Conservation (phyloP, 2,329 filamentous ascomycete species). For the Apiospora rasikravindrae region DNA sequence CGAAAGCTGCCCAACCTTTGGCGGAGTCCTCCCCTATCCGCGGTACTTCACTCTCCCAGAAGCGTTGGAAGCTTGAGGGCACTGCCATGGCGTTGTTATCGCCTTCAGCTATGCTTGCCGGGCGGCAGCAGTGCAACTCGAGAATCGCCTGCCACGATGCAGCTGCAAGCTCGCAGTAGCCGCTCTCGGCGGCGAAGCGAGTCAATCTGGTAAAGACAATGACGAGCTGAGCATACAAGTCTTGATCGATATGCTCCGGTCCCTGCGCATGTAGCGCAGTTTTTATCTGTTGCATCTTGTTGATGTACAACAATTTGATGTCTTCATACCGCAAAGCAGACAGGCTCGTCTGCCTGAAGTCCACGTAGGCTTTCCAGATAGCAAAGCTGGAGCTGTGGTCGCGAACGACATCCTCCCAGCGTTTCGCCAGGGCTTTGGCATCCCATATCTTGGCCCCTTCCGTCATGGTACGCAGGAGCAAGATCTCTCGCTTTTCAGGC, state of each 20-base stretch:
- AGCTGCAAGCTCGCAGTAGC: conserved; percentile 77
- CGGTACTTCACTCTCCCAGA: conserved; percentile 86
- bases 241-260: conserved; percentile 17
- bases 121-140: conserved; percentile 70
- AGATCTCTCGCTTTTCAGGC: conserved; percentile 56
- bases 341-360: conserved; percentile 74
- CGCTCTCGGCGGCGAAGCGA: conserved; percentile 74
- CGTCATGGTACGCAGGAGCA: conserved; percentile 73
- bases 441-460: conserved; percentile 81
- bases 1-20: conserved; percentile 70
- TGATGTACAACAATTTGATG: conserved; percentile 63
- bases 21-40: conserved; percentile 78
- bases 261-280: neutral
- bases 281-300: conserved; percentile 56
- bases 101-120: conserved; percentile 29
- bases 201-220: conserved; percentile 80
- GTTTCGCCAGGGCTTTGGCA: conserved; percentile 59
- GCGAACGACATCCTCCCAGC: conserved; percentile 68
- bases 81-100: conserved; percentile 28
- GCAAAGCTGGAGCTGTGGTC: conserved; percentile 61
- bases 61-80: conserved; percentile 63
- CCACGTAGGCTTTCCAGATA: conserved; percentile 76
- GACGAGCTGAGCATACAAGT: conserved; percentile 52
- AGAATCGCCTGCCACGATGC: conserved; percentile 84
- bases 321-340: conserved; percentile 70